These are phyloP conservation scores for Striga hermonthica DNA, from an alignment of 305 asterid genomes.

Conservation along the genomic window DNA sequence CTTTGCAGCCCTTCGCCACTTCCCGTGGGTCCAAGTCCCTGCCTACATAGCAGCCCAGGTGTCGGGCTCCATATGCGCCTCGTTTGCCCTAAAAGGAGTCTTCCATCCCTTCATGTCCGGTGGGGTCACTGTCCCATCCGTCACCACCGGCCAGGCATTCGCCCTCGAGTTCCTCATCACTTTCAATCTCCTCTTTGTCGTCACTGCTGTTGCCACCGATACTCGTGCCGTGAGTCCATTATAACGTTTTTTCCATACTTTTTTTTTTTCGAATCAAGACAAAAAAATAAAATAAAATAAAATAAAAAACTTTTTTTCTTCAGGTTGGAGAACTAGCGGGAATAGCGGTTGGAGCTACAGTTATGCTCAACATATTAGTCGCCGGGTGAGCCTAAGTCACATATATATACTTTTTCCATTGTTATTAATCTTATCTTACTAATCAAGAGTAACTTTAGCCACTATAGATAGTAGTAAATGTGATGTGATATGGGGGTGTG, in stretches of 20 bases:
- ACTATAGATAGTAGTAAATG: no score
- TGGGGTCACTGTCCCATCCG: constrained; percentile 85
- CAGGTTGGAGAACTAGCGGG: constrained; percentile 93
- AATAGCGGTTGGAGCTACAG: constrained; percentile 91
- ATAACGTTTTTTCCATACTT: no score
- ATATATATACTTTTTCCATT: no score
- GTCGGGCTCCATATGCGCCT: constrained; percentile 84
- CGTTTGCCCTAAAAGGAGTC: constrained; percentile 79
- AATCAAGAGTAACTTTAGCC: no score
- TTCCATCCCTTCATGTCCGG: constrained; percentile 81
- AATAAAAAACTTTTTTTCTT: no score
- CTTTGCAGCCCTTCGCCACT: constrained; percentile 86
- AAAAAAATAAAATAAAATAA: not conserved
- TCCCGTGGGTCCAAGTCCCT: constrained; percentile 89
- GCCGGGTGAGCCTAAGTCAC: constrained; percentile 90
- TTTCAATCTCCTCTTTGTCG: constrained; percentile 78
- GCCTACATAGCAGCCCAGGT: constrained; percentile 86
- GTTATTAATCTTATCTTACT: no score
- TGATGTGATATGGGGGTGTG: no score
- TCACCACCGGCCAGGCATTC: constrained; percentile 75
- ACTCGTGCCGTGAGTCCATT: constrained; percentile 61
- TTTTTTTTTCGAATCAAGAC: not conserved
- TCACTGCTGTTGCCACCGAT: constrained; percentile 92
- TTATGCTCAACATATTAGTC: constrained; percentile 79
- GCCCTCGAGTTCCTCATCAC: constrained; percentile 90